These are phyloP conservation scores for Claviceps fusiformis DNA, from an alignment of 2,329 filamentous ascomycete genomes.

Conservation along the genomic window DNA sequence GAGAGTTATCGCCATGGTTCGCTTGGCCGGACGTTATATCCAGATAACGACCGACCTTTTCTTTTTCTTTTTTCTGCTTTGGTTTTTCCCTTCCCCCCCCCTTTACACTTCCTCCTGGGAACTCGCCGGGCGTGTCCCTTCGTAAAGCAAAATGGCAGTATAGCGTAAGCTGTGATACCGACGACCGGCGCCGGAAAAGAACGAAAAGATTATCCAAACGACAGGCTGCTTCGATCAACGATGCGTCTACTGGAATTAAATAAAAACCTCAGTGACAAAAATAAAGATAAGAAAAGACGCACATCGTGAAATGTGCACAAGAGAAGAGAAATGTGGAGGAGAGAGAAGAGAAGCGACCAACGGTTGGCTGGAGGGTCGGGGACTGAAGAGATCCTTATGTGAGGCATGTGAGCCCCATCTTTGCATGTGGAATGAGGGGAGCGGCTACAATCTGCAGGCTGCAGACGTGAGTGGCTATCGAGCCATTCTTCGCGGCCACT, in stretches of 20 bases:
- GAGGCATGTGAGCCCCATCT: constrained; percentile 2
- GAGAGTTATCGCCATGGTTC: constrained; percentile 31
- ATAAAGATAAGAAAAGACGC: constrained; percentile 7
- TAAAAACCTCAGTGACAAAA: constrained; percentile 9
- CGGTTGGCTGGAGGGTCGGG: constrained; percentile 13
- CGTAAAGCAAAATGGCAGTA: constrained; percentile 3
- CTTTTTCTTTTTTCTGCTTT: background rate
- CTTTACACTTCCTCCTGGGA: background rate
- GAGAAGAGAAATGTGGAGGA: constrained; percentile 18
- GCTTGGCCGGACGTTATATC: constrained; percentile 16
- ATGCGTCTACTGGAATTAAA: constrained; percentile 21
- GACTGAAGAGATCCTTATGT: constrained; percentile 16
- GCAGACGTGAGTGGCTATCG: constrained; percentile 14
- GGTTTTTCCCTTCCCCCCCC: background rate
- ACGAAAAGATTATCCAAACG: constrained; percentile 16
- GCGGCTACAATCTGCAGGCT: constrained; percentile 15
- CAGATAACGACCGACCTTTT: constrained; percentile 11
- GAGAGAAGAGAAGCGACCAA: constrained; percentile 18
- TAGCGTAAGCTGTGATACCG: constrained; percentile 10
- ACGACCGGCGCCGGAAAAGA: constrained; percentile 24
- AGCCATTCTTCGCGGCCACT: constrained; percentile 7
- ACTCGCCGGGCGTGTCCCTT: background rate
- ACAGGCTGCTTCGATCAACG: constrained; percentile 32
- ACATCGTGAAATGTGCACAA: constrained; percentile 7
- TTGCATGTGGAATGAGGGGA: constrained; percentile 6